Base-by-base conservation (phyloP, 2,329 filamentous ascomycete genomes). In the Aspergillus awamori region DNA sequence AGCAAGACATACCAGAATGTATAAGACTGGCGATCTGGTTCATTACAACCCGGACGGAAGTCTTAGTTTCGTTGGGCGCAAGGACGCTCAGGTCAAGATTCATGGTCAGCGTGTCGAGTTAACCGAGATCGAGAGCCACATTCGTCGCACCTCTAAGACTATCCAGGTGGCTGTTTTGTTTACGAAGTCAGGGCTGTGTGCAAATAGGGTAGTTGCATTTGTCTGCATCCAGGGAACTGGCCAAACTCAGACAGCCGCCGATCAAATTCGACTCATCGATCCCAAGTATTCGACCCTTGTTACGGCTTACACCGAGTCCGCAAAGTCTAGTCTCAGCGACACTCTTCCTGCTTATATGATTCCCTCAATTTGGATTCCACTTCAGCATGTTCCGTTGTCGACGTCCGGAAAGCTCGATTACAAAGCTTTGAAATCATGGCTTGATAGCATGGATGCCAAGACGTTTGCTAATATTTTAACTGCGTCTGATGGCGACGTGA, bases 1-100 rank as follows among this genome's bases (percentile, higher is more conserved):
- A 4, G 38, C 26, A 26, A 30, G 43, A 47, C 24, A 17, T 22
- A 36, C 8, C 28, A 26, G 43, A 15, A 7, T 67, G 2, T 76
- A 75, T 60, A 69, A 67, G 53, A 75, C 73, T 2, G 73, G 74
- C 1, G 74, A 76, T 58, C 59, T 74, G 17, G 69, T 67, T 1
- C 63, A 60, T 33, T 72, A 71, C 47, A 63, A 69, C 33, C 47
- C 61, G 0, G 66, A 72, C n/a, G 58, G 58, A 2, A 33, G 17
- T 8, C 3, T 33, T 5, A 20, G 15, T 4, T 65, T 56, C 20
- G 11, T 62, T 22, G 60, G 64, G 8, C 56, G 64, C 17, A 61
- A 58, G 17, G 64, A 65, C 52, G 22, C 55, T 11, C 64, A 66
- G 56, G 60, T 66, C n/a, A 66, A 66, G 45, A 10, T 66, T n/a